Evolutionary conservation across 805 yeast genomes (phyloP).

Genomic region (Phaffomyces opuntiae): DNA sequence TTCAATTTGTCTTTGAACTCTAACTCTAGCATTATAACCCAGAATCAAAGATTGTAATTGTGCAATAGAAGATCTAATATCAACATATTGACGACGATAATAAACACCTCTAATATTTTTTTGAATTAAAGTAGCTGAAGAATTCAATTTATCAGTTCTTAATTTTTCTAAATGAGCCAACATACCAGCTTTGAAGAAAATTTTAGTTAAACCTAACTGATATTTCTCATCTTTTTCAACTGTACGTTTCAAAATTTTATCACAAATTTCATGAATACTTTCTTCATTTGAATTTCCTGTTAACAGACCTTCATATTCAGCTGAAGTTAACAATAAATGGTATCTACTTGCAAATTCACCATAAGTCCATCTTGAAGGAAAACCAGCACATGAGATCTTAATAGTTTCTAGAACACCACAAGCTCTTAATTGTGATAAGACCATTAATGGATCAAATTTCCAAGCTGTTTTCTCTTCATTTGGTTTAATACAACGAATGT

Average conservation of each 20-base stretch:
- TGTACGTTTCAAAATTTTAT: conserved; percentile 55
- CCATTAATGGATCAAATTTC: conserved; percentile 95
- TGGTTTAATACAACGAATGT: conserved; percentile 95
- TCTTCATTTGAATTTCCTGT: conserved; percentile 44
- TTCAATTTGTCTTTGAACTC: conserved; percentile 49
- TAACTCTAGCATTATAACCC: conserved; percentile 53
- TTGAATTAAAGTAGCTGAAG: conserved; percentile 79
- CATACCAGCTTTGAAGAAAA: conserved; percentile 95
- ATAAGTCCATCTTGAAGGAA: conserved; percentile 94
- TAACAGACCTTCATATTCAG: conserved; percentile 57
- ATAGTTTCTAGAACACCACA: conserved; percentile 98
- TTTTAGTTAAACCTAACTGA: conserved; percentile 89
- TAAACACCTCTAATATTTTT: conserved; percentile 64
- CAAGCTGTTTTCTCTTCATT: conserved; percentile 92
- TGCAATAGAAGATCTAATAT: conserved; percentile 45
- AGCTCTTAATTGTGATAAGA: conserved; percentile 88
- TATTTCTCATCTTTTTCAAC: conserved; percentile 64
- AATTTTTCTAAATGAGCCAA: conserved; percentile 83
- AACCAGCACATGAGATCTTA: conserved; percentile 94
- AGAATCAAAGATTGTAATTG: conserved; percentile 54
- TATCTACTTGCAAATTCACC: conserved; percentile 88
- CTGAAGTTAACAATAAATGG: conserved; percentile 72
- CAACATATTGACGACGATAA: conserved; percentile 55
- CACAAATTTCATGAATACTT: conserved; percentile 58
- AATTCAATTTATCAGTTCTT: conserved; percentile 70